Conservation (phyloP, 192 early-diverging fungal species). For the Umbelopsis vinacea region DNA sequence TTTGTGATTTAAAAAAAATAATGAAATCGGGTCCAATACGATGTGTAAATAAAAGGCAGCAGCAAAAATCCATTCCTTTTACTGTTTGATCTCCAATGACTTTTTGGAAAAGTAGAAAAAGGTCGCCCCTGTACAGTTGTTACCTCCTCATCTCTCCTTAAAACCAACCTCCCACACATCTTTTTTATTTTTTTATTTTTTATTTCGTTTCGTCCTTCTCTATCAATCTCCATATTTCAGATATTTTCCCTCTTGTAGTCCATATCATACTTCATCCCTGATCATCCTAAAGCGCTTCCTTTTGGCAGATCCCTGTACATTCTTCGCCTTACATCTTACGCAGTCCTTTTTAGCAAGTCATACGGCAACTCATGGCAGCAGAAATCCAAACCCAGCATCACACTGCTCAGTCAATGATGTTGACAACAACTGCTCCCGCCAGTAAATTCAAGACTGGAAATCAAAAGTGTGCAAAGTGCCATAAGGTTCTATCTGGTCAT, state of each 20-base stretch:
- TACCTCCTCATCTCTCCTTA: conserved; percentile 20
- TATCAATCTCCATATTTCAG: neutral
- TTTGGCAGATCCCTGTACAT: neutral
- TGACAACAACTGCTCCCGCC: neutral
- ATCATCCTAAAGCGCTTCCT: neutral
- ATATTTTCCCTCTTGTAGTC: neutral
- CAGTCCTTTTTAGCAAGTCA: neutral
- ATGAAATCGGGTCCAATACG: neutral
- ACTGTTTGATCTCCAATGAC: neutral
- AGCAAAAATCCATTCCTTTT: neutral
- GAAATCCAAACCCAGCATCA: neutral
- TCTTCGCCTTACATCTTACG: neutral
- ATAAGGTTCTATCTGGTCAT: conserved; percentile 58
- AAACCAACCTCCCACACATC: conserved; percentile 19
- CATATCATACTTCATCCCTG: neutral
- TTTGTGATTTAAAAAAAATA: neutral
- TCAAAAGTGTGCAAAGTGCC: conserved; percentile 20
- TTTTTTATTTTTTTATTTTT: neutral
- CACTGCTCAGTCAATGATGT: neutral
- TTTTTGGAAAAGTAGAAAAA: neutral
- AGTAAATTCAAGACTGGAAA: conserved; percentile 13
- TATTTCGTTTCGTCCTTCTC: neutral
- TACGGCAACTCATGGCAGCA: conserved; percentile 8
- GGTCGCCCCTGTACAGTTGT: neutral
- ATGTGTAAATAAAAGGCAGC: neutral